These are phyloP conservation scores for Cephalotrichum gorgonifer DNA, from an alignment of 2,329 filamentous ascomycete species.

Conservation along the genomic window DNA sequence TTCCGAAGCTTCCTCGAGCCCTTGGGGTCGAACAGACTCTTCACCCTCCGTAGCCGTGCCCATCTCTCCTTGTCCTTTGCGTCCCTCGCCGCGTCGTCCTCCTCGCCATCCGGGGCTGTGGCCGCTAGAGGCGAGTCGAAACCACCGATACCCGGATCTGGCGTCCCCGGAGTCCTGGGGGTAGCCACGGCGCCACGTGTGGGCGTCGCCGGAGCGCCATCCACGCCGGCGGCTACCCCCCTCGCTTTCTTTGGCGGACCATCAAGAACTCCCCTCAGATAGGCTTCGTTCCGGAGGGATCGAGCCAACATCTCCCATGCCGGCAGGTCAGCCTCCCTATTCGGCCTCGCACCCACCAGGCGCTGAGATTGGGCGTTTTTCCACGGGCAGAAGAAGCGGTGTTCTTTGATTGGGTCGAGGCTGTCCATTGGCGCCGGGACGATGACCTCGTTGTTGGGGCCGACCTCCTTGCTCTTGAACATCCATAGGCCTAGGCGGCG, in stretches of 20 bases:
- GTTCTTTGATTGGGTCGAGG: conserved; percentile 60
- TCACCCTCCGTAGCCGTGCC: conserved; percentile 60
- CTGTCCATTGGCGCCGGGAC: conserved; percentile 53
- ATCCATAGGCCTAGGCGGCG: conserved; percentile 88
- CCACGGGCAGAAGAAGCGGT: conserved; percentile 81
- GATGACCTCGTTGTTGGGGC: conserved; percentile 39
- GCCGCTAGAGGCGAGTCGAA: conserved; percentile 10
- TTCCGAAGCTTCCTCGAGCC: conserved; percentile 40
- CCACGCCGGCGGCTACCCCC: background rate
- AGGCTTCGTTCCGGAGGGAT: conserved; percentile 48
- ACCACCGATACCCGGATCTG: background rate
- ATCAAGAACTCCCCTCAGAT: conserved; percentile 26
- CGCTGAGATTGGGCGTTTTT: conserved; percentile 54
- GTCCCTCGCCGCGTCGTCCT: conserved; percentile 34
- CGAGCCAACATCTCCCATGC: conserved; percentile 46
- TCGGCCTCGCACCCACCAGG: conserved; percentile 19
- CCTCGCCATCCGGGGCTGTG: conserved; percentile 26
- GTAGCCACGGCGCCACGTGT: background rate
- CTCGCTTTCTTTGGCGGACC: background rate
- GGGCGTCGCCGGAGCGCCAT: background rate
- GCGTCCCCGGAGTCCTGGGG: background rate
- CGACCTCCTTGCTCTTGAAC: conserved; percentile 67
- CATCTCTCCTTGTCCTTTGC: conserved; percentile 63
- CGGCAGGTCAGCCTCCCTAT: conserved; percentile 25
- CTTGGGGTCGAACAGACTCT: conserved; percentile 61